Evolutionary conservation across 345 rosid species (phyloP).

Genomic region (Gossypium thurberi): DNA sequence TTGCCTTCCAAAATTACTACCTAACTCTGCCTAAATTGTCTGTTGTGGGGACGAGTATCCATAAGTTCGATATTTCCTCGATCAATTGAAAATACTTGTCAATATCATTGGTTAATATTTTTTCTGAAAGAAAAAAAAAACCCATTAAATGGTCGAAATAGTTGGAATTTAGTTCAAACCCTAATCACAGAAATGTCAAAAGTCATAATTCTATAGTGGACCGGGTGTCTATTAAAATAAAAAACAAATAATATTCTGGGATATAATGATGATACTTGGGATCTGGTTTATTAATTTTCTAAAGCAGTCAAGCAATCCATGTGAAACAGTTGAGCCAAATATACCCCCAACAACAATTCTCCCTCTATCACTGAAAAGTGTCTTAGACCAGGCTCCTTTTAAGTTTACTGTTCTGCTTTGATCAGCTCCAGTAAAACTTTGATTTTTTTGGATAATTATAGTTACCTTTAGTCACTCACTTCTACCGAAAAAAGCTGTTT

Average conservation of each 20-base stretch:
- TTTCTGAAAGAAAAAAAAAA: neutral
- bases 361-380: neutral
- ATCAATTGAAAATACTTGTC: neutral
- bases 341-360: constrained; percentile 6
- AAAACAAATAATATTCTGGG: neutral
- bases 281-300: neutral
- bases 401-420: constrained; percentile 16
- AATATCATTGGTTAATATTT: neutral
- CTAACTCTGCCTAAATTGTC: neutral
- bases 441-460: constrained; percentile 11
- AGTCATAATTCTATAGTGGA: neutral
- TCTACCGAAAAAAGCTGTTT: constrained; percentile 9
- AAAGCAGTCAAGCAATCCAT: neutral
- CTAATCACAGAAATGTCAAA: constrained; percentile 1
- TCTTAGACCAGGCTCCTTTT: constrained; percentile 4
- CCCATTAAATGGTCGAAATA: neutral
- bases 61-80: neutral
- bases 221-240: neutral
- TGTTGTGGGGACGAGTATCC: neutral
- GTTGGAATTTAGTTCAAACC: neutral
- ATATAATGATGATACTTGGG: neutral
- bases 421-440: constrained; percentile 15
- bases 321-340: constrained; percentile 6
- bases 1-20: neutral
- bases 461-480: neutral